Conservation (phyloP, 148 eudicot genomes). For the Rhododendron ferrugineum region DNA sequence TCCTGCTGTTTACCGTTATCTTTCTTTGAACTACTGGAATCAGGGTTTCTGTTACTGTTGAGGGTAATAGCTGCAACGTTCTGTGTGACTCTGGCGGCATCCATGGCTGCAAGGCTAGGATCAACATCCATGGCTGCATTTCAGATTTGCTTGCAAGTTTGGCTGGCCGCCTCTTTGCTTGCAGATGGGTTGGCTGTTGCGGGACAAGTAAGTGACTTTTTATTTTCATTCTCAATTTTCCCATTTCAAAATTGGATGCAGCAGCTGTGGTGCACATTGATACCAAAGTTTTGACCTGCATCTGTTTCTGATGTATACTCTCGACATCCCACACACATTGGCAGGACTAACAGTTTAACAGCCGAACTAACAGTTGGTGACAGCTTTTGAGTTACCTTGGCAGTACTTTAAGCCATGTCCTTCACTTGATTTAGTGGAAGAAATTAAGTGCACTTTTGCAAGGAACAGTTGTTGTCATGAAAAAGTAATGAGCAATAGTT, state of each 20-base stretch:
- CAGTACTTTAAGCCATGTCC: background rate
- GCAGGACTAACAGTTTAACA: background rate
- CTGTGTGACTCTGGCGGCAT: slow-evolving; percentile 34
- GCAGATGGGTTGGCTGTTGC: slow-evolving; percentile 35
- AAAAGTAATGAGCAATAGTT: background rate
- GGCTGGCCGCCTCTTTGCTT: slow-evolving; percentile 33
- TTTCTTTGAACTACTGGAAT: background rate
- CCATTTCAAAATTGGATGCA: background rate
- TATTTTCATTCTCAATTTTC: background rate
- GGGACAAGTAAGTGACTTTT: slow-evolving; percentile 21
- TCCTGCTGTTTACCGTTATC: background rate
- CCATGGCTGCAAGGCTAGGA: slow-evolving; percentile 27
- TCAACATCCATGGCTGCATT: slow-evolving; percentile 35
- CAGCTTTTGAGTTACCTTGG: background rate
- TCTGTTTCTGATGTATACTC: background rate
- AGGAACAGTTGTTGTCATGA: background rate
- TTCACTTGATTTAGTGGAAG: background rate
- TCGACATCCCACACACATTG: background rate
- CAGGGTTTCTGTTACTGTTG: slow-evolving; percentile 22
- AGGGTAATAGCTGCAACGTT: slow-evolving; percentile 35
- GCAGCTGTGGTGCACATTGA: background rate
- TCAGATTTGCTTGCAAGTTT: slow-evolving; percentile 35
- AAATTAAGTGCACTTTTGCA: background rate
- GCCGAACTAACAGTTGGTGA: background rate
- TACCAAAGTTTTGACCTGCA: background rate